Percentiles rank a stretch among this genome's conserved stretches.
Conservation (phyloP, 805 yeast genomes). For the Torulaspora maleeae region DNA sequence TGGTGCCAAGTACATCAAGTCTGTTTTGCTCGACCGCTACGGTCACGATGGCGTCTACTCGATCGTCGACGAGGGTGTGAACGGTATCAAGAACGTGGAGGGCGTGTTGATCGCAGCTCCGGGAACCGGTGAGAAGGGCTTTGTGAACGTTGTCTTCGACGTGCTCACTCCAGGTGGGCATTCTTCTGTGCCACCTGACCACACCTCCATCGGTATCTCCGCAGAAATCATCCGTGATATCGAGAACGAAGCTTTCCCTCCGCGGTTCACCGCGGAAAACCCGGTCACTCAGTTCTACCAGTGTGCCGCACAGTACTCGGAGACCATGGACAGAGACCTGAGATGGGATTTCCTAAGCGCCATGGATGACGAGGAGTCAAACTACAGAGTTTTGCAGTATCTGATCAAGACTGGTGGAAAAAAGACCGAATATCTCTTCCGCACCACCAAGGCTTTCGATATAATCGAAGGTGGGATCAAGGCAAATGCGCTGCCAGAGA, state of each 20-base stretch:
- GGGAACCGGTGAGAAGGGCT: slow-evolving; percentile 55
- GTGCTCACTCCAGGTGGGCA: slow-evolving; percentile 51
- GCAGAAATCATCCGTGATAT: slow-evolving; percentile 50
- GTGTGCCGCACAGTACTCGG: slow-evolving; percentile 50
- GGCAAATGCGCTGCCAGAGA: slow-evolving; percentile 64
- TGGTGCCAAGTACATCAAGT: slow-evolving; percentile 54
- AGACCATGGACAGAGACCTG: slow-evolving; percentile 10
- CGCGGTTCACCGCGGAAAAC: slow-evolving; percentile 46
- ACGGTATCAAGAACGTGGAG: slow-evolving; percentile 36
- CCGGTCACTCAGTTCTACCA: slow-evolving; percentile 55
- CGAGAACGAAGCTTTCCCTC: slow-evolving; percentile 47
- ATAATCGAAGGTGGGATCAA: slow-evolving; percentile 61
- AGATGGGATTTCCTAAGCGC: slow-evolving; percentile 15
- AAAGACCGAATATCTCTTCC: slow-evolving; percentile 38
- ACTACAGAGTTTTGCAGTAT: slow-evolving; percentile 13
- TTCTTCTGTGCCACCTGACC: slow-evolving; percentile 57
- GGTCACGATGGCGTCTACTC: slow-evolving; percentile 58
- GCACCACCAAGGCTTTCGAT: slow-evolving; percentile 51
- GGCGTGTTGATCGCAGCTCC: slow-evolving; percentile 47
- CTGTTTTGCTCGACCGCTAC: slow-evolving; percentile 45
- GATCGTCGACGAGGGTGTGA: slow-evolving; percentile 60
- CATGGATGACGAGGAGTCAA: slow-evolving; percentile 14
- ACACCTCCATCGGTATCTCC: slow-evolving; percentile 68
- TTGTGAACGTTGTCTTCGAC: slow-evolving; percentile 39
- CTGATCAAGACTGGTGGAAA: slow-evolving; percentile 19